Conservation (phyloP, 2,329 filamentous ascomycete species). For the Aspergillus sp. region DNA sequence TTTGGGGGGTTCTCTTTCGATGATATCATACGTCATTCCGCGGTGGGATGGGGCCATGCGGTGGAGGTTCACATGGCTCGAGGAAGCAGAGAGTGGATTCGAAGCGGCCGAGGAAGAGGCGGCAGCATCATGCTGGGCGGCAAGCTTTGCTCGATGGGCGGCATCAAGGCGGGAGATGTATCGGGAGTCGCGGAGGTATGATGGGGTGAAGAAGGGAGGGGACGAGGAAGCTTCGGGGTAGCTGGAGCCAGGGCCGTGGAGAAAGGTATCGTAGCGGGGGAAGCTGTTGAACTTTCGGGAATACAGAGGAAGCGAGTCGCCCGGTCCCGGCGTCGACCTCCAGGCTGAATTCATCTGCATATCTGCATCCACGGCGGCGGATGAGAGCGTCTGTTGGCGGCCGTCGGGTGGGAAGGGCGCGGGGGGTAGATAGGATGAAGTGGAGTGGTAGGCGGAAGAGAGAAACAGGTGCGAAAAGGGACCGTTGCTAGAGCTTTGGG, state of each 20-base stretch:
- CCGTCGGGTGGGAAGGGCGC: conserved; percentile 28
- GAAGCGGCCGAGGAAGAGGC: conserved; percentile 44
- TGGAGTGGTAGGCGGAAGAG: conserved; percentile 31
- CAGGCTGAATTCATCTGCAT: conserved; percentile 45
- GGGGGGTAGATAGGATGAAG: conserved; percentile 32
- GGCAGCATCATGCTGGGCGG: conserved; percentile 43
- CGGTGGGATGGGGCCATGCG: conserved; percentile 62
- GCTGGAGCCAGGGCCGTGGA: conserved; percentile 14
- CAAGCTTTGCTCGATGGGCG: conserved; percentile 58
- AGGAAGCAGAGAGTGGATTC: conserved; percentile 48
- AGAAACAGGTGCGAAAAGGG: conserved; percentile 47
- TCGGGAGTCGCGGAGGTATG: conserved; percentile 72
- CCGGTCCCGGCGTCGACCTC: conserved; percentile 35
- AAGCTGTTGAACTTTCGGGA: conserved; percentile 43
- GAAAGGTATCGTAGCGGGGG: conserved; percentile 23
- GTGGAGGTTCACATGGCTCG: conserved; percentile 55
- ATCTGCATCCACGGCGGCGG: conserved; percentile 45
- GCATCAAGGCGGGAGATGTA: conserved; percentile 74
- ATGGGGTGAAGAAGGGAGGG: conserved; percentile 68
- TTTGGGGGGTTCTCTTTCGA: conserved; percentile 63
- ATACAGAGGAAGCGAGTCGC: conserved; percentile 40
- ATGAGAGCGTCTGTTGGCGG: conserved; percentile 28
- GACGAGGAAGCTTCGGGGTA: conserved; percentile 24
- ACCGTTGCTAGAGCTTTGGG: conserved; percentile 45
- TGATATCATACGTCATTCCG: conserved; percentile 76